phyloP scores from a whole-genome alignment of 2,329 filamentous ascomycete genomes.

The Colletotrichum coccodes region DNA sequence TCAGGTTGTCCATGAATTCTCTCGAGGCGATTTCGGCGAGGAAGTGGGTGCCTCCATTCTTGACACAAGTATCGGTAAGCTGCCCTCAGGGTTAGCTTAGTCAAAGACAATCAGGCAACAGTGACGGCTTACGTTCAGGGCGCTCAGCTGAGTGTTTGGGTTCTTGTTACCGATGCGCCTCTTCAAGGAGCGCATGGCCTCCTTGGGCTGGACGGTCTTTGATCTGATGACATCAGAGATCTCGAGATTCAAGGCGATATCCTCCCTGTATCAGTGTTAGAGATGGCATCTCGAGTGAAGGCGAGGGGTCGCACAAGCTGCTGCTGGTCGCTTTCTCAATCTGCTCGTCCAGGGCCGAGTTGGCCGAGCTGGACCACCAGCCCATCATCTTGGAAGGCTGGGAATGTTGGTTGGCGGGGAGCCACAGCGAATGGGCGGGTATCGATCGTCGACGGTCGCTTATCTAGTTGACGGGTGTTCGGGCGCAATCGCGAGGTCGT shows the following conservation, averaged over 20 bases:
- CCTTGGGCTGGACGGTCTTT: slow-evolving; percentile 96
- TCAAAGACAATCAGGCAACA: slow-evolving; percentile 30
- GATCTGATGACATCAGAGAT: slow-evolving; percentile 98
- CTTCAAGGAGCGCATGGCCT: slow-evolving; percentile 97
- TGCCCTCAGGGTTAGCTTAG: slow-evolving; percentile 52
- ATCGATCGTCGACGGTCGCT: slow-evolving; percentile 1
- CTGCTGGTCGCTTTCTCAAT: slow-evolving; percentile 94
- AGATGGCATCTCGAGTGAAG: slow-evolving; percentile 10
- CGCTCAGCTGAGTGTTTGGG: slow-evolving; percentile 93
- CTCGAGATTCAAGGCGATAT: slow-evolving; percentile 96
- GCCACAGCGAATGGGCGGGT: slow-evolving; percentile 9
- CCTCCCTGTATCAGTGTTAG: slow-evolving; percentile 71
- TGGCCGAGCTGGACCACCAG: slow-evolving; percentile 94
- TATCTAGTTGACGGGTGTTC: background rate
- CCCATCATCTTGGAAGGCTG: slow-evolving; percentile 74
- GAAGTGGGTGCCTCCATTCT: slow-evolving; percentile 97
- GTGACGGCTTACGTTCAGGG: slow-evolving; percentile 76
- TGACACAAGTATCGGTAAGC: slow-evolving; percentile 98
- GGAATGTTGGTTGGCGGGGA: slow-evolving; percentile 22
- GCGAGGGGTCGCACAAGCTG: slow-evolving; percentile 76
- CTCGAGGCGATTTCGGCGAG: slow-evolving; percentile 93
- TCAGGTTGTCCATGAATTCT: slow-evolving; percentile 98
- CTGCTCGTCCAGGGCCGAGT: slow-evolving; percentile 94
- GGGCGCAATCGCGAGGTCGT: slow-evolving; percentile 1
- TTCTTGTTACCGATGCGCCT: slow-evolving; percentile 96